Evolutionary conservation across 2,329 filamentous ascomycete species (phyloP).

Genomic region (Cordyceps cateniannulata): DNA sequence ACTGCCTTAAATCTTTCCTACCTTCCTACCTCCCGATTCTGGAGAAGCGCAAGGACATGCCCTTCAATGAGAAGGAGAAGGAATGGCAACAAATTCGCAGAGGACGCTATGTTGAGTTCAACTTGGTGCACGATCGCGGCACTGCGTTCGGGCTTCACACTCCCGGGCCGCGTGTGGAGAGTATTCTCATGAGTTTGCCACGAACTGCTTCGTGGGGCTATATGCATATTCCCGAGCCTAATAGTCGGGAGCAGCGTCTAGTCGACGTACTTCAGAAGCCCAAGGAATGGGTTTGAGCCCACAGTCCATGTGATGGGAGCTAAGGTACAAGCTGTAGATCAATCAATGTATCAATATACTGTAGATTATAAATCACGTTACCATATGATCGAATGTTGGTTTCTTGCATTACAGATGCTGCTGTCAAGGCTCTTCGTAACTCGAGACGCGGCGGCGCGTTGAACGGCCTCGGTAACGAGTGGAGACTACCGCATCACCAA

Average conservation of each 20-base stretch:
- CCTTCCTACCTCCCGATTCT: constrained; percentile 89
- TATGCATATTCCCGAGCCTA: constrained; percentile 79
- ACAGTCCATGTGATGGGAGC: neutral
- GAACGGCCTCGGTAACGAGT: neutral
- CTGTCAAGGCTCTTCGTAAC: too few relatives aligned
- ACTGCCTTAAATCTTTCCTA: constrained; percentile 78
- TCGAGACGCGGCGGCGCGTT: neutral
- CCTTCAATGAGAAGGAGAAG: constrained; percentile 79
- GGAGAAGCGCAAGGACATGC: constrained; percentile 83
- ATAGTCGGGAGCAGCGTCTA: constrained; percentile 70
- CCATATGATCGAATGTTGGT: neutral
- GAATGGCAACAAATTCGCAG: constrained; percentile 93
- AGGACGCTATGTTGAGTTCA: constrained; percentile 98
- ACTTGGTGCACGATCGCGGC: constrained; percentile 91
- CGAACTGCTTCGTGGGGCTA: constrained; percentile 92
- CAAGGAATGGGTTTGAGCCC: constrained; percentile 56
- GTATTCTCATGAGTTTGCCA: constrained; percentile 94
- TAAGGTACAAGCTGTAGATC: neutral
- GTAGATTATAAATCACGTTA: neutral
- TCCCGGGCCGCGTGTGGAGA: constrained; percentile 85
- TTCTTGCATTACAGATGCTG: neutral
- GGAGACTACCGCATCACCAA: neutral
- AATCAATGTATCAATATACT: constrained; percentile 3
- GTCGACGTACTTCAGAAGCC: constrained; percentile 64
- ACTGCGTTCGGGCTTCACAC: constrained; percentile 93